Conservation (phyloP, 83 land plant genomes). For the Diphasiastrum complanatum region DNA sequence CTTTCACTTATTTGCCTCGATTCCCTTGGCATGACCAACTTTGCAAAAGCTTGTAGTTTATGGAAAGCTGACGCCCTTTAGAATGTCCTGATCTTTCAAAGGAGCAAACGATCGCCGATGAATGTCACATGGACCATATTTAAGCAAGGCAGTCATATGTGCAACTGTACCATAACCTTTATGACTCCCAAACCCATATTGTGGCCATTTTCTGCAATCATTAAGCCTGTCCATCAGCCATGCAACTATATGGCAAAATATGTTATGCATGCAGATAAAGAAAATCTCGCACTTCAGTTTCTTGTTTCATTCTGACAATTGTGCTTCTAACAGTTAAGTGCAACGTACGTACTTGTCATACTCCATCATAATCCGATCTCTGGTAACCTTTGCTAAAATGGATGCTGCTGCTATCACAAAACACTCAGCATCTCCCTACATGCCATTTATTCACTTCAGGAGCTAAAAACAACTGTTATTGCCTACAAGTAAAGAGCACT, state of each 20-base stretch:
- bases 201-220: conserved; percentile 28
- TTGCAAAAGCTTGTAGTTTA: too few relatives aligned
- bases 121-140: conserved; percentile 35
- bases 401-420: conserved; percentile 34
- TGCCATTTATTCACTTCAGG: too few relatives aligned
- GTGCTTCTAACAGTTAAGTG: not conserved
- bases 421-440: conserved; percentile 32
- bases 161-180: conserved; percentile 34
- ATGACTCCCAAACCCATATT: conserved; percentile 29
- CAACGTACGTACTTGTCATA: conserved; percentile 25
- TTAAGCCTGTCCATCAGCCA: not conserved
- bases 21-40: too few relatives aligned
- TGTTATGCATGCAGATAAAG: not conserved
- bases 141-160: conserved; percentile 30
- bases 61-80: too few relatives aligned
- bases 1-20: too few relatives aligned
- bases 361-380: conserved; percentile 29
- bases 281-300: too few relatives aligned
- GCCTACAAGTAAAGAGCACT: too few relatives aligned
- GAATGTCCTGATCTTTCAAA: conserved; percentile 16
- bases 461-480: too few relatives aligned
- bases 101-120: conserved; percentile 36
- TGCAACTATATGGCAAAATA: not conserved
- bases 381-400: conserved; percentile 31
- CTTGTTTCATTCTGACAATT: too few relatives aligned